Percentiles rank a stretch among this genome's conserved stretches.
Evolutionary conservation across 1,284 basidiomycete genomes (phyloP).

Genomic region (Trametes pubescens): DNA sequence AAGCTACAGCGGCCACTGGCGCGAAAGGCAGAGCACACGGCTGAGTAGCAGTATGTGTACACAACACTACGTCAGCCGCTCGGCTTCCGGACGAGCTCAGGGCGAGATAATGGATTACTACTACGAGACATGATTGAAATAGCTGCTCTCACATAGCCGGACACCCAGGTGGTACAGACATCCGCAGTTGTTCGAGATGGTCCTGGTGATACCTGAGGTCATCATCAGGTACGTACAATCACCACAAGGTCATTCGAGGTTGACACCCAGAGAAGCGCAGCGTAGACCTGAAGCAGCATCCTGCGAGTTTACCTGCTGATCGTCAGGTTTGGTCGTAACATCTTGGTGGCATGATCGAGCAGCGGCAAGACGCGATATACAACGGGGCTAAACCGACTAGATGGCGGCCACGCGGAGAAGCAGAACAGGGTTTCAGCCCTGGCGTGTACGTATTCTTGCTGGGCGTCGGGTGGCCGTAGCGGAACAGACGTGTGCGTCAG

Average conservation of each 20-base stretch:
- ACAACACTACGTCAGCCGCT: background rate
- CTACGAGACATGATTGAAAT: background rate
- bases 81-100: background rate
- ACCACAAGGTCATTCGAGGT: slow-evolving; percentile 13
- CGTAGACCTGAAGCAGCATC: background rate
- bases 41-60: background rate
- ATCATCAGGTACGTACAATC: slow-evolving; percentile 11
- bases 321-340: slow-evolving; percentile 8
- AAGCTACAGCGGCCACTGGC: background rate
- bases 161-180: slow-evolving; percentile 1
- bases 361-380: background rate
- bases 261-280: slow-evolving; percentile 12
- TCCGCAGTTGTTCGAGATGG: background rate
- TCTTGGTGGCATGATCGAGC: slow-evolving; percentile 16
- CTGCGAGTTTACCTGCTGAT: slow-evolving; percentile 17
- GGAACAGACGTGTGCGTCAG: slow-evolving; percentile 20
- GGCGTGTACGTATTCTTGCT: slow-evolving; percentile 19
- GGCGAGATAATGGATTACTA: background rate
- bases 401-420: slow-evolving; percentile 18
- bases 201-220: slow-evolving; percentile 11
- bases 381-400: slow-evolving; percentile 11
- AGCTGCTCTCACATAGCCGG: background rate
- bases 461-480: slow-evolving; percentile 22
- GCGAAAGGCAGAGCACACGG: background rate
- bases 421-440: slow-evolving; percentile 5